Base-by-base conservation (phyloP, 345 rosid species). In the Isatis tinctoria region DNA sequence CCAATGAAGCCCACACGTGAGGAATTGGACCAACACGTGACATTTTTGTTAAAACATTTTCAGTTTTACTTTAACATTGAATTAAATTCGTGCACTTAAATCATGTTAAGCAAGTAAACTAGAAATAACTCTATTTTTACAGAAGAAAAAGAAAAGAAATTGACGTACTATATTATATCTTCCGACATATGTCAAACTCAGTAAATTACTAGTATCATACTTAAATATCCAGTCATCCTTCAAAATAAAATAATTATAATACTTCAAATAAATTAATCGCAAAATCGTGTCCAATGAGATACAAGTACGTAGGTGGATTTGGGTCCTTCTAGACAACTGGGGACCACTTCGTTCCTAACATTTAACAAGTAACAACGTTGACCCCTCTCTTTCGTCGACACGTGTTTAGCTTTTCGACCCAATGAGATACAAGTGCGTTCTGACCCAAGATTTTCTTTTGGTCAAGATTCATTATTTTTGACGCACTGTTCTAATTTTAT, bases 401-500 rank as follows among this genome's bases (percentile, higher is more conserved):
- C 78, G 39, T 57, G 72, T 72, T 36, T 13, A 24, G 40, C 60
- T 57, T 22, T 17, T 22, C 27, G 10, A 74, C 49, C 58, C 53
- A 47, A 24, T 47, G 53, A 47, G 27, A 47, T 18, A 49, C 28
- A 49, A 49, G 28, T 56, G 7, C 16, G 58, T 54, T 18, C 16
- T 54, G 18, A 14, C 17, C 18, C 60, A 28, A 7, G 3, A 54
- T n/a, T 1, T 27, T 16, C n/a, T 54, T 54, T 30, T 1, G 35
- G 59, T 54, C 60, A 54, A 54, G 17, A 13, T 30, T 54, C 39
- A 54, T 54, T 73, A 26, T 18, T 49, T 2, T 22, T 49, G n/a
- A 51, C 32, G 30, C 57, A 11, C 30, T 51, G 30, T 24, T 51
- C 28, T 10, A 20, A 20, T 49, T 49, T 20, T 10, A 49, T 22